phyloP scores from a whole-genome alignment of 2,329 filamentous ascomycete genomes.

The Ceratocystis huliohia region DNA sequence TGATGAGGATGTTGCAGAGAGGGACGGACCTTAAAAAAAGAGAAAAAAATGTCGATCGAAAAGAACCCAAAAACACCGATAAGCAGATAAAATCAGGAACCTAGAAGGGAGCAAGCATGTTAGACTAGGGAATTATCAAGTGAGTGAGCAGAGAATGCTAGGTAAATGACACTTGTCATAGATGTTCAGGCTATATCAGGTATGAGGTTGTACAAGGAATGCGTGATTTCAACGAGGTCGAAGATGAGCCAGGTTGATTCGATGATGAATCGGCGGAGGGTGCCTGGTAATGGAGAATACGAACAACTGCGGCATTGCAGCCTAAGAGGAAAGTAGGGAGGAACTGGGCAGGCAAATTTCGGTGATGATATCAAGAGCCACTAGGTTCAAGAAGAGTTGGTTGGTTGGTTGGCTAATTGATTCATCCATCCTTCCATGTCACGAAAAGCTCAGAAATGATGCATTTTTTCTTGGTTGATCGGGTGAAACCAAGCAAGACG shows the following conservation, averaged over 20 bases:
- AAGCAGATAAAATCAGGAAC: constrained; percentile 14
- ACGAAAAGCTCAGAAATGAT: too few species aligned
- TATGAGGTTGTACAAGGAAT: not conserved
- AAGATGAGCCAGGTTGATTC: not conserved
- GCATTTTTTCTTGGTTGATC: too few species aligned
- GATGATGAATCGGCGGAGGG: not conserved
- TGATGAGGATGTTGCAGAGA: not conserved
- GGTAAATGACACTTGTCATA: constrained; percentile 3
- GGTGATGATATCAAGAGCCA: too few species aligned
- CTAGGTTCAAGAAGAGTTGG: too few species aligned
- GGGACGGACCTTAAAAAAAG: constrained; percentile 6
- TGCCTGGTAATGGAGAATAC: not conserved
- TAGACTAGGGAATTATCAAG: not conserved
- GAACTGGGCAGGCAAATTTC: not conserved
- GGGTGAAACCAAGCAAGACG: too few species aligned
- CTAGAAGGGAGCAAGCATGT: not conserved
- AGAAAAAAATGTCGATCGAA: constrained; percentile 13
- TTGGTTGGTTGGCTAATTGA: too few species aligned
- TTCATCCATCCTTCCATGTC: too few species aligned
- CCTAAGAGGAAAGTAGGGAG: not conserved
- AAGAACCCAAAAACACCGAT: constrained; percentile 17
- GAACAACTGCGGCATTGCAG: not conserved
- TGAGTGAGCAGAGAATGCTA: not conserved
- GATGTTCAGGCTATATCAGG: not conserved
- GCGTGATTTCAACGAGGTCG: not conserved